These are phyloP conservation scores for Silene coronaria DNA, from an alignment of 179 eudicot species.

Conservation along the genomic window DNA sequence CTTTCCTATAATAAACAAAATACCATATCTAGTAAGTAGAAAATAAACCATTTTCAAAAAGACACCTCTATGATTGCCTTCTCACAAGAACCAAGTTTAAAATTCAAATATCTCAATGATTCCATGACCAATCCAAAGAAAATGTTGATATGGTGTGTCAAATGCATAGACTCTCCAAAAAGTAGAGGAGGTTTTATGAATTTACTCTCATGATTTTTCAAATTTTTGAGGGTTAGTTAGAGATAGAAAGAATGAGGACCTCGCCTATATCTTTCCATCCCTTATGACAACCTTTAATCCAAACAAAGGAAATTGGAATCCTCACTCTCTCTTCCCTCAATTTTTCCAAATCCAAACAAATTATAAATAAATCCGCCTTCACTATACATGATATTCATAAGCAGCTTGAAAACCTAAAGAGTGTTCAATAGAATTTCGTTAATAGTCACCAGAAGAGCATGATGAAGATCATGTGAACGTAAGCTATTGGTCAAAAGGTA, in stretches of 20 bases:
- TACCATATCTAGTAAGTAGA: not conserved
- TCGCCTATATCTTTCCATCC: not conserved
- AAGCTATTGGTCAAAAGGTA: no score
- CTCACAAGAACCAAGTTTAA: not conserved
- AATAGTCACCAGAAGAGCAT: no score
- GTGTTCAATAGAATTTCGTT: no score
- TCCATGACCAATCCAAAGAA: not conserved
- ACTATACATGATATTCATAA: not conserved
- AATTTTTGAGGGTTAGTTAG: no score
- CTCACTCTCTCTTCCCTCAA: no score
- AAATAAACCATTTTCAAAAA: not conserved
- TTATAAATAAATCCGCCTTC: not conserved
- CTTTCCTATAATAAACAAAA: slow-evolving; percentile 48
- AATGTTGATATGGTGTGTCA: not conserved
- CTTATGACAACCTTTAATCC: not conserved
- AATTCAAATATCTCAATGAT: not conserved
- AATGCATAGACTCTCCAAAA: not conserved
- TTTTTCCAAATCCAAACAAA: slow-evolving; percentile 1
- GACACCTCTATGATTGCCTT: not conserved
- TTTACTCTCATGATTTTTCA: no score
- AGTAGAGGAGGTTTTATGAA: no score
- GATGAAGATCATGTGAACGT: no score
- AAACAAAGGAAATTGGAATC: no score
- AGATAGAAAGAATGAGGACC: no score
- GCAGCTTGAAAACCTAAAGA: not conserved